Evolutionary conservation across 2,329 filamentous ascomycete genomes (phyloP).

Genomic region (Botryotinia convoluta): DNA sequence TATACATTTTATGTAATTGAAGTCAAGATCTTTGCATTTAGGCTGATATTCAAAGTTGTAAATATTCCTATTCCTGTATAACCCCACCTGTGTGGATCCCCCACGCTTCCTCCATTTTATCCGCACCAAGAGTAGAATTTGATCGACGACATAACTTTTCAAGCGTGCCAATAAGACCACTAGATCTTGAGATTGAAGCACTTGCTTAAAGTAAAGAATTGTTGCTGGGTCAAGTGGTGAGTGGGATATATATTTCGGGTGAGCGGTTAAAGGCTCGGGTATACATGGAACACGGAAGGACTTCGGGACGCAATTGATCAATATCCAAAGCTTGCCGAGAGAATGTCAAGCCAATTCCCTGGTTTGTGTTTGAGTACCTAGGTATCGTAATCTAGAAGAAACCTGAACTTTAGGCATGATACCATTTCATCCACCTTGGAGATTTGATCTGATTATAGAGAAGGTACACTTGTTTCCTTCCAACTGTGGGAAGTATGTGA

Average conservation of each 20-base stretch:
- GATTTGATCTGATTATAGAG: neutral
- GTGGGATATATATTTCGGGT: neutral
- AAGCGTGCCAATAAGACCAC: conserved; percentile 2
- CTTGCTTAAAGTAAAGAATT: neutral
- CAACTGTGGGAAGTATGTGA: neutral
- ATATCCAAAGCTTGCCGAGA: neutral
- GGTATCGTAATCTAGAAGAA: neutral
- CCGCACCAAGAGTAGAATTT: neutral
- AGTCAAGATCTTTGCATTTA: conserved; percentile 12
- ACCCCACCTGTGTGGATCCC: conserved; percentile 8
- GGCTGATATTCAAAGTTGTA: conserved; percentile 14
- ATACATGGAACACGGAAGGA: neutral
- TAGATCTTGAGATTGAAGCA: neutral
- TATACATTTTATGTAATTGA: neutral
- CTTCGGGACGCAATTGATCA: neutral
- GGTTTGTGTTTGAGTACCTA: neutral
- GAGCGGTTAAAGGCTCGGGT: neutral
- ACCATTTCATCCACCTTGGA: neutral
- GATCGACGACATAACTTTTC: conserved; percentile 7
- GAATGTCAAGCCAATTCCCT: neutral
- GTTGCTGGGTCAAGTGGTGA: neutral
- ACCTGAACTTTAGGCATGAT: too few species aligned
- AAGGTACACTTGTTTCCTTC: neutral
- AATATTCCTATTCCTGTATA: conserved; percentile 2
- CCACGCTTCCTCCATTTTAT: conserved; percentile 2